Conservation (phyloP, 257 asterid genomes). For the Petrea volubilis region DNA sequence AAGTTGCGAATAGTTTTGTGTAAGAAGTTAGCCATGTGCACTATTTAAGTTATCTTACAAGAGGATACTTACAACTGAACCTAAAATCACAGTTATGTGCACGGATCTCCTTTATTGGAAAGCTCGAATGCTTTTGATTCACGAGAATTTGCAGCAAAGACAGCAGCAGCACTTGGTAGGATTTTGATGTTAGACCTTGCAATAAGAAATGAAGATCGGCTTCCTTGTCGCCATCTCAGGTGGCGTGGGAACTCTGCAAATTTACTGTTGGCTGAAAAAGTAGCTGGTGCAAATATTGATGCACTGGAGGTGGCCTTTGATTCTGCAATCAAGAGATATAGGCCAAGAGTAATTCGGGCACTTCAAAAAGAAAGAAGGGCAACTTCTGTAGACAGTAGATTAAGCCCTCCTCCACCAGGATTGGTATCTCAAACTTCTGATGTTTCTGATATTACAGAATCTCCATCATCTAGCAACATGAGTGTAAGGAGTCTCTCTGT, state of each 20-base stretch:
- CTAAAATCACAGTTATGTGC: slow-evolving; percentile 66
- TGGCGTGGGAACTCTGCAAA: slow-evolving; percentile 98
- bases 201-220: slow-evolving; percentile 95
- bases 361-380: slow-evolving; percentile 96
- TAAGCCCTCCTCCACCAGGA: slow-evolving; percentile 55
- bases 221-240: slow-evolving; percentile 94
- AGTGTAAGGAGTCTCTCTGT: slow-evolving; percentile 56
- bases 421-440: slow-evolving; percentile 72
- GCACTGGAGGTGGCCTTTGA: slow-evolving; percentile 80
- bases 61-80: no score
- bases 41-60: slow-evolving; percentile 13
- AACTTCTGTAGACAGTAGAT: slow-evolving; percentile 70
- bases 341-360: slow-evolving; percentile 85
- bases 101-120: slow-evolving; percentile 90
- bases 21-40: slow-evolving; percentile 2
- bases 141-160: slow-evolving; percentile 78
- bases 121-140: slow-evolving; percentile 82
- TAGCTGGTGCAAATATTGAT: slow-evolving; percentile 55
- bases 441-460: slow-evolving; percentile 69
- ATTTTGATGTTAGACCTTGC: slow-evolving; percentile 93
- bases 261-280: slow-evolving; percentile 77
- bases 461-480: slow-evolving; percentile 69
- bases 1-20: slow-evolving; percentile 14
- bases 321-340: slow-evolving; percentile 80
- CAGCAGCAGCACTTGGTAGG: slow-evolving; percentile 90